Evolutionary conservation across 192 early-diverging fungal species (phyloP), one percentile per base, ranked within the genome.

Genomic region (Entomortierella lignicola): DNA sequence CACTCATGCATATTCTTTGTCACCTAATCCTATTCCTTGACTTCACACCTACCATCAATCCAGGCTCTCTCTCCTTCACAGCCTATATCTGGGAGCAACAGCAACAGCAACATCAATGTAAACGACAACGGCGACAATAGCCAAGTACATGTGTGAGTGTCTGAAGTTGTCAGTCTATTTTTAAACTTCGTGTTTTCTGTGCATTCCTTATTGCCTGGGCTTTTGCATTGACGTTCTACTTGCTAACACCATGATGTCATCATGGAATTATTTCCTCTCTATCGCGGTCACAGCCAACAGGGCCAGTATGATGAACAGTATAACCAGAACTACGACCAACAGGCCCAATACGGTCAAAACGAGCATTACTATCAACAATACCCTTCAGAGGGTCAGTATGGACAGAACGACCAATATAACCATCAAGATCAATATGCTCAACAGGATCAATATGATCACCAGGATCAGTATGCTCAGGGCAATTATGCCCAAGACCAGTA

Each of bases 61-160:
- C 51, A 63, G 60, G 61, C n/a, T 25, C 61, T 56, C 53, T 51
- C 53, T 7, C 59, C 57, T 10, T 42, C 68, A 15, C 66, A 20
- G 44, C 15, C 44, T 11, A 3, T 4, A 15, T 4, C 44, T 12
- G 44, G 44, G 44, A 47, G 2, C 44, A 15, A 15, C 44, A 15
- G 20, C 44, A 47, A 47, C 44, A 47, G 44, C 13, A 64, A 37
- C n/a, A 55, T 48, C 39, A 63, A 50, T n/a, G n/a, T n/a, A n/a
- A n/a, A n/a, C n/a, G n/a, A 37, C 10, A 37, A 60, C 20, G 37
- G 37, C 27, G 58, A 37, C n/a, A 55, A 51, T 30, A 64, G 42
- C 5, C 70, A 72, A 30, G 70, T 43, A 29, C 58, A 72, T 51
- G 55, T 53, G 70, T 64, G 64, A 51, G 43, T 62, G 2, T 18